phyloP scores from a whole-genome alignment of 352 stramenopile genomes.

The Pythium apleroticum region DNA sequence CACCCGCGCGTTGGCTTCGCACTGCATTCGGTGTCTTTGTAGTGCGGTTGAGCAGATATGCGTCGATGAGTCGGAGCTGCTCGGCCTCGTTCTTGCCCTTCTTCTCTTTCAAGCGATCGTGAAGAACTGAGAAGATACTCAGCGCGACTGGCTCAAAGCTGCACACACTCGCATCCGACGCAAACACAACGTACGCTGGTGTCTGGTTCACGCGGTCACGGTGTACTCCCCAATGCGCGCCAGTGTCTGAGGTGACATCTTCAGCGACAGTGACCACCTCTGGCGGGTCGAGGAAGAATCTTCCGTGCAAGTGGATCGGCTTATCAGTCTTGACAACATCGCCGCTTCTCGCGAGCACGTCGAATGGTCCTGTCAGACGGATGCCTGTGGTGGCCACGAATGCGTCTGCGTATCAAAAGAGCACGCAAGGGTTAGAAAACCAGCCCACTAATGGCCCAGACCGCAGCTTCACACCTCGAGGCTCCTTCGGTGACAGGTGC shows the following conservation, averaged over 20 bases:
- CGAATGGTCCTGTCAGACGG: conserved; percentile 48
- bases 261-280: conserved; percentile 44
- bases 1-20: conserved; percentile 32
- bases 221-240: conserved; percentile 48
- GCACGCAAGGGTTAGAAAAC: background rate
- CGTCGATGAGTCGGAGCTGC: conserved; percentile 7
- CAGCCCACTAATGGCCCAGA: background rate
- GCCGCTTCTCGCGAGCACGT: conserved; percentile 32
- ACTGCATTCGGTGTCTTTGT: conserved; percentile 20
- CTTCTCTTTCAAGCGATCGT: conserved; percentile 8
- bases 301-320: conserved; percentile 51
- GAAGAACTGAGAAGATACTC: conserved; percentile 45
- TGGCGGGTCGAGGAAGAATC: conserved; percentile 51
- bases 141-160: conserved; percentile 37
- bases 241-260: conserved; percentile 20
- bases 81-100: background rate
- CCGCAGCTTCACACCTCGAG: conserved; percentile 28
- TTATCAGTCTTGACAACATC: conserved; percentile 30
- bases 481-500: conserved; percentile 29
- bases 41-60: background rate
- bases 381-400: conserved; percentile 47
- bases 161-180: conserved; percentile 31
- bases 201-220: conserved; percentile 46
- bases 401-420: conserved; percentile 38
- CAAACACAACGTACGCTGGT: conserved; percentile 43